phyloP scores from a whole-genome alignment of 2,329 filamentous ascomycete genomes.

The Triangularia verruculosa region DNA sequence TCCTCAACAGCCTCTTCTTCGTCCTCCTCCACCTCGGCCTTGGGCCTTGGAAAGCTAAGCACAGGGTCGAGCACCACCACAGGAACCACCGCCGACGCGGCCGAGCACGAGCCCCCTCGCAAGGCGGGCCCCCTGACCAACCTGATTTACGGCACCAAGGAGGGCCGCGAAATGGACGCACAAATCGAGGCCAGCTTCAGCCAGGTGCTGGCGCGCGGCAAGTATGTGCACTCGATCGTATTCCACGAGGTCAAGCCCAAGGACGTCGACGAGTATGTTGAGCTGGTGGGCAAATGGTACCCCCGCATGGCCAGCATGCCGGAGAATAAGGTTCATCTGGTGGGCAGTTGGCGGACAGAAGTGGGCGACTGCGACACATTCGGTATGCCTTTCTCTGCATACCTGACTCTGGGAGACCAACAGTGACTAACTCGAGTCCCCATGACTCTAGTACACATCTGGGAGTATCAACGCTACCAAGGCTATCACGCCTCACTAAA shows the following conservation, averaged over 20 bases:
- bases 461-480: constrained; percentile 97
- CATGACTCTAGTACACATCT: constrained; percentile 84
- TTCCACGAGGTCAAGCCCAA: constrained; percentile 95
- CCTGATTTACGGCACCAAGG: constrained; percentile 94
- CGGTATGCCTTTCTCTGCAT: constrained; percentile 56
- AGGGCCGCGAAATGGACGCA: constrained; percentile 88
- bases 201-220: constrained; percentile 89
- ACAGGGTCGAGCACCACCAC: constrained; percentile 40
- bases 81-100: constrained; percentile 56
- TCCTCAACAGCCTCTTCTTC: constrained; percentile 24
- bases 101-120: constrained; percentile 57
- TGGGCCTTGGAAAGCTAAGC: constrained; percentile 60
- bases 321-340: constrained; percentile 91
- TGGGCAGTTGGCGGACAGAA: constrained; percentile 97
- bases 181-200: constrained; percentile 97
- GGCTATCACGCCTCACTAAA: constrained; percentile 92
- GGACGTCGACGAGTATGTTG: constrained; percentile 90
- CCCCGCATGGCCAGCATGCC: constrained; percentile 79
- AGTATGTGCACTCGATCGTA: constrained; percentile 97
- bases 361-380: constrained; percentile 97
- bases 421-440: not conserved
- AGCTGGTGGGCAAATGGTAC: constrained; percentile 88
- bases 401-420: not conserved
- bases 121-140: constrained; percentile 74
- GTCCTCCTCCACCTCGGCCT: constrained; percentile 39